These are phyloP conservation scores for Boletus barrowsii DNA, from an alignment of 768 basidiomycete species.

Conservation along the genomic window DNA sequence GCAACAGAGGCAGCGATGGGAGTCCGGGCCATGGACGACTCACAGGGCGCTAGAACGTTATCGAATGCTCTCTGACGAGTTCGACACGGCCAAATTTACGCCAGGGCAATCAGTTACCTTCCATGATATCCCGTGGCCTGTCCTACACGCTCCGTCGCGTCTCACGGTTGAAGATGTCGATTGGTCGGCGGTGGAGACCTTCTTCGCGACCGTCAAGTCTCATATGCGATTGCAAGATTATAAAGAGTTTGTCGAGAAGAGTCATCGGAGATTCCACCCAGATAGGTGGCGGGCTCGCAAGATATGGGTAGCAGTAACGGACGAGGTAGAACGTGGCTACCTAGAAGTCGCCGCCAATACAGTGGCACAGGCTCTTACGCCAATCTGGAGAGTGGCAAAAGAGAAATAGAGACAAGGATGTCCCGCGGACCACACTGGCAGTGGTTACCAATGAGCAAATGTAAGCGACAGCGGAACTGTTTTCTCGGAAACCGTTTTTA, in stretches of 20 bases:
- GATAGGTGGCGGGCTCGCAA: conserved; percentile 75
- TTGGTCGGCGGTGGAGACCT: conserved; percentile 67
- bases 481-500: no score
- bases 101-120: conserved; percentile 51
- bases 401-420: conserved; percentile 13
- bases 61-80: conserved; percentile 53
- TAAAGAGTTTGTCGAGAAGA: conserved; percentile 63
- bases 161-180: conserved; percentile 65
- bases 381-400: conserved; percentile 54
- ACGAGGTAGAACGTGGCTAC: conserved; percentile 55
- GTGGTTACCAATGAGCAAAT: no score
- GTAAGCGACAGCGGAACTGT: no score
- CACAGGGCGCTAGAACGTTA: conserved; percentile 72
- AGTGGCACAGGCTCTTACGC: conserved; percentile 71
- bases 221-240: conserved; percentile 62
- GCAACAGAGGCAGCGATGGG: conserved; percentile 54
- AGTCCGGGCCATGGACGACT: conserved; percentile 58
- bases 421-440: no score
- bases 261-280: conserved; percentile 74
- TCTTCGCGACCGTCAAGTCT: conserved; percentile 53
- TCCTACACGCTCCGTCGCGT: conserved; percentile 49
- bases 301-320: conserved; percentile 53
- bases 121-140: conserved; percentile 74
- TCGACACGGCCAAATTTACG: conserved; percentile 60
- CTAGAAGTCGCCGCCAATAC: conserved; percentile 71